Evolutionary conservation across 805 yeast species (phyloP).

Genomic region (Candida saitoana): DNA sequence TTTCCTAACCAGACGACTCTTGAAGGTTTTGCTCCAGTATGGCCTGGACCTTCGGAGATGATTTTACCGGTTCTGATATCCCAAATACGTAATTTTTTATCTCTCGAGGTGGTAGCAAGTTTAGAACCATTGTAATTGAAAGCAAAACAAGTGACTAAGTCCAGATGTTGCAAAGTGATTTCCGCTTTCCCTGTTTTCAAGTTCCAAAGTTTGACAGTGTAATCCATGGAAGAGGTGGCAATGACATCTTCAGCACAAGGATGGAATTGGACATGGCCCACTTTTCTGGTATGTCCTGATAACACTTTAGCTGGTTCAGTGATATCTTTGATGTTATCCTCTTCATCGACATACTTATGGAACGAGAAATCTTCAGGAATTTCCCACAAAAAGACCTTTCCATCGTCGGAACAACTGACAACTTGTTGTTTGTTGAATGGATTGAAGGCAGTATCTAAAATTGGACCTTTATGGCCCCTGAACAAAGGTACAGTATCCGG

Average conservation of each 20-base stretch:
- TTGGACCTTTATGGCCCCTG: slow-evolving; percentile 94
- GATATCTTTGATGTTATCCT: slow-evolving; percentile 63
- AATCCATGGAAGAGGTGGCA: slow-evolving; percentile 88
- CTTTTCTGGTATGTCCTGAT: slow-evolving; percentile 87
- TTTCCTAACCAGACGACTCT: slow-evolving; percentile 91
- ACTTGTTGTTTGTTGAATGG: slow-evolving; percentile 78
- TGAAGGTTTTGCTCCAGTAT: slow-evolving; percentile 86
- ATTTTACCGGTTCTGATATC: slow-evolving; percentile 73
- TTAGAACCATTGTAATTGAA: slow-evolving; percentile 87
- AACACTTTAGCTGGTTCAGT: slow-evolving; percentile 61
- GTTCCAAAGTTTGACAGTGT: slow-evolving; percentile 90
- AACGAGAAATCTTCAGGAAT: slow-evolving; percentile 81
- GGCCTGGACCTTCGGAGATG: slow-evolving; percentile 82
- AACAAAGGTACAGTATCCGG: slow-evolving; percentile 92
- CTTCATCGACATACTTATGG: slow-evolving; percentile 48
- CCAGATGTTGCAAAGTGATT: slow-evolving; percentile 78
- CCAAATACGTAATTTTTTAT: slow-evolving; percentile 88
- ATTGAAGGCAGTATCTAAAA: slow-evolving; percentile 91
- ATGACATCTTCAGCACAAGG: slow-evolving; percentile 84
- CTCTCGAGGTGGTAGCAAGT: slow-evolving; percentile 86
- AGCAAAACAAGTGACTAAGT: slow-evolving; percentile 87
- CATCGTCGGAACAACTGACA: slow-evolving; percentile 78
- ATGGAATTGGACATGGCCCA: slow-evolving; percentile 86
- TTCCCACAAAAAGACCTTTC: slow-evolving; percentile 79
- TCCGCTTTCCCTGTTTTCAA: slow-evolving; percentile 67